phyloP scores from a whole-genome alignment of 257 asterid genomes.

The Lycium barbarum region DNA sequence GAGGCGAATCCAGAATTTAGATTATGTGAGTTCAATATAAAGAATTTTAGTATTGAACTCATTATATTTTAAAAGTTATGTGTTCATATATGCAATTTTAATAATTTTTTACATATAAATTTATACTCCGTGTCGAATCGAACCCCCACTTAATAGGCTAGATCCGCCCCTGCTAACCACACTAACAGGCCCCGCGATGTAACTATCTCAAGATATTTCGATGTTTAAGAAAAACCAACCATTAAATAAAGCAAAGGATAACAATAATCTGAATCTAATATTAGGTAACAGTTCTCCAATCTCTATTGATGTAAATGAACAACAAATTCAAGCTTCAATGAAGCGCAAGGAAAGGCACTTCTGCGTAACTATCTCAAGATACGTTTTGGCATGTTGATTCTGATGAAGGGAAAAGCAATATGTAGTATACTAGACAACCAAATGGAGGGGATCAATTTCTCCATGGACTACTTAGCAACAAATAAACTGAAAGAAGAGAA shows the following conservation, averaged over 20 bases:
- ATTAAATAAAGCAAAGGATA: not conserved
- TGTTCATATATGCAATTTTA: too few relatives aligned
- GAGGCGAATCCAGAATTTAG: too few relatives aligned
- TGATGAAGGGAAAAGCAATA: not conserved
- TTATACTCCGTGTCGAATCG: too few relatives aligned
- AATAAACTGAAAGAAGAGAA: not conserved
- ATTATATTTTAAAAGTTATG: too few relatives aligned
- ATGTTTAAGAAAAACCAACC: not conserved
- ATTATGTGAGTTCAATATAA: too few relatives aligned
- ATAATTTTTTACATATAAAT: too few relatives aligned
- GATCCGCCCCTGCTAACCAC: too few relatives aligned
- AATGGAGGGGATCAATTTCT: not conserved
- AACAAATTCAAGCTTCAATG: not conserved
- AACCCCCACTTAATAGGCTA: too few relatives aligned
- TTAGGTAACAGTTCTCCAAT: not conserved
- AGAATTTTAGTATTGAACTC: too few relatives aligned
- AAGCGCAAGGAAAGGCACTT: not conserved
- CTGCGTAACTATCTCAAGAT: not conserved
- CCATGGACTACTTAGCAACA: slow-evolving; percentile 2
- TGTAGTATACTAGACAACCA: slow-evolving; percentile 13
- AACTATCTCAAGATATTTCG: too few relatives aligned
- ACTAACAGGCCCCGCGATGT: too few relatives aligned
- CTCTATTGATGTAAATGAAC: not conserved
- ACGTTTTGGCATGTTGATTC: not conserved
- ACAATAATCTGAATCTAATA: not conserved